A percentile compares a stretch with the other conserved stretches of the same genome.
phyloP scores from a whole-genome alignment of 257 asterid species.

The Ligustrum vulgare region DNA sequence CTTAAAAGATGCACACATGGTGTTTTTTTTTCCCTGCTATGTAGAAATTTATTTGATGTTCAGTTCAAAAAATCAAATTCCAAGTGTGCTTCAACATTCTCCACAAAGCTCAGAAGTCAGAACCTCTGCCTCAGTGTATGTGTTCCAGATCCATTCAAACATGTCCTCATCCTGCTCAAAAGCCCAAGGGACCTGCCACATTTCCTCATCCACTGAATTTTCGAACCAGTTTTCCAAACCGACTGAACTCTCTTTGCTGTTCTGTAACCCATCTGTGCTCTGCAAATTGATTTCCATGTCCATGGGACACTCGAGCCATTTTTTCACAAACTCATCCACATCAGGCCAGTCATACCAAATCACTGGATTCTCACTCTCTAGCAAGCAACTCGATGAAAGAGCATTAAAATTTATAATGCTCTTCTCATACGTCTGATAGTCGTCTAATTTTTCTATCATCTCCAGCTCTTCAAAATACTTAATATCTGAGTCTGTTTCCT shows the following conservation, averaged over 20 bases:
- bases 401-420: neutral
- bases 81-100: neutral
- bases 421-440: neutral
- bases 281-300: neutral
- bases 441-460: neutral
- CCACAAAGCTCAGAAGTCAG: neutral
- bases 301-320: neutral
- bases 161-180: neutral
- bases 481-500: neutral
- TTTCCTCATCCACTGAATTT: neutral
- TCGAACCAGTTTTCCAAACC: neutral
- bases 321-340: neutral
- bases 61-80: neutral
- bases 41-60: neutral
- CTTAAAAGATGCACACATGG: neutral
- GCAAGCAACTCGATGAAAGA: neutral
- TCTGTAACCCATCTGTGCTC: neutral
- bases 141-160: neutral
- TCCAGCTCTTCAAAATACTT: neutral
- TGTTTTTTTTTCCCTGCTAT: neutral
- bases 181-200: neutral
- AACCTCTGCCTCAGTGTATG: neutral
- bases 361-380: neutral
- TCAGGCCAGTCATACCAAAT: neutral
- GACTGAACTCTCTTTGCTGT: neutral